These are phyloP conservation scores for Aspergillus ochraceus DNA, from an alignment of 2,329 filamentous ascomycete species.

Conservation along the genomic window DNA sequence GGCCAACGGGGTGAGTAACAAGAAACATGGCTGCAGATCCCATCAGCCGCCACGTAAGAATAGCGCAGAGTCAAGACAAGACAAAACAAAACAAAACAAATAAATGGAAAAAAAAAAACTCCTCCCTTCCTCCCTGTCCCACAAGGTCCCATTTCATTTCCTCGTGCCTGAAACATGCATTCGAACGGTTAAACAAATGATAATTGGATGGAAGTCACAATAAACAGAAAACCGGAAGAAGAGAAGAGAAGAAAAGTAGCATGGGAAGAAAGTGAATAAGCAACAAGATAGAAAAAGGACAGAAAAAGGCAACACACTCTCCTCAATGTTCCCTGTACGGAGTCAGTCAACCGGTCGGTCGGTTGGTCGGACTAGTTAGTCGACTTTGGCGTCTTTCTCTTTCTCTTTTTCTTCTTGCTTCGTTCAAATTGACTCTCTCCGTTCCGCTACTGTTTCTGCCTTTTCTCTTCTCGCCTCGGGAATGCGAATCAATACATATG, in stretches of 20 bases:
- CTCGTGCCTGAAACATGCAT: slow-evolving; percentile 26
- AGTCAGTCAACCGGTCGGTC: not conserved
- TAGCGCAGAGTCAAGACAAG: slow-evolving; percentile 2
- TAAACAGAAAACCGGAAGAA: slow-evolving; percentile 16
- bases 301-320: not conserved
- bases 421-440: not conserved
- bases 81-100: not conserved
- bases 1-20: slow-evolving; percentile 2
- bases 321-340: too few species aligned
- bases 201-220: slow-evolving; percentile 13
- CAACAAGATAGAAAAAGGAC: not conserved
- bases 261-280: not conserved
- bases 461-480: not conserved
- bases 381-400: not conserved
- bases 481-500: not conserved
- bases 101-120: slow-evolving; percentile 23
- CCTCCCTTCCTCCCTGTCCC: slow-evolving; percentile 21
- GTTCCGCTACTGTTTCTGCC: not conserved
- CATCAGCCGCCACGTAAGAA: slow-evolving; percentile 18
- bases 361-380: not conserved
- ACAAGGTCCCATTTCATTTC: slow-evolving; percentile 30
- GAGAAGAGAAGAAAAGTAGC: not conserved
- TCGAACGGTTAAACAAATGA: slow-evolving; percentile 9
- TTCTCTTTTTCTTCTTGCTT: not conserved
- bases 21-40: slow-evolving; percentile 15